Evolutionary conservation across 2,329 filamentous ascomycete genomes (phyloP).

Genomic region (Penicillium sp.): DNA sequence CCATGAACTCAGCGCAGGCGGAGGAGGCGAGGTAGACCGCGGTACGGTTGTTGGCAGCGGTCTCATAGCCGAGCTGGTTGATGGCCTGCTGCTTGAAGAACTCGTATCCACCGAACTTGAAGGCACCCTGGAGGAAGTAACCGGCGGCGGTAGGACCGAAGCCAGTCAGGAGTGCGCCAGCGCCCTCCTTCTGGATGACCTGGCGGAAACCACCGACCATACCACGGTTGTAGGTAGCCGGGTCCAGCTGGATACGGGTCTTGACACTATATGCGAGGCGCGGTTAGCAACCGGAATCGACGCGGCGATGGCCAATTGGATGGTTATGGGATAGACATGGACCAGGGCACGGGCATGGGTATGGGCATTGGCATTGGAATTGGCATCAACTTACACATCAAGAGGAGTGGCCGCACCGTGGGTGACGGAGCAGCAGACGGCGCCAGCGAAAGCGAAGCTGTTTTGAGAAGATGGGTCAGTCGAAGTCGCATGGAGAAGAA

Average conservation of each 20-base stretch:
- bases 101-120: conserved; percentile 95
- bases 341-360: no score
- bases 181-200: conserved; percentile 82
- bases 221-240: conserved; percentile 84
- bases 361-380: no score
- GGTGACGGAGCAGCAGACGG: conserved; percentile 96
- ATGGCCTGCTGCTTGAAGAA: conserved; percentile 95
- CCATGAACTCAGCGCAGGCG: conserved; percentile 67
- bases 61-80: conserved; percentile 77
- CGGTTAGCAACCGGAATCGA: conserved; percentile 21
- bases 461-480: neutral
- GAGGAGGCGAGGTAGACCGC: conserved; percentile 76
- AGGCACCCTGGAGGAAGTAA: conserved; percentile 92
- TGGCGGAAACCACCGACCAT: conserved; percentile 85
- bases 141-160: conserved; percentile 83
- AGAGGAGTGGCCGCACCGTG: conserved; percentile 96
- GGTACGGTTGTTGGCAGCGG: conserved; percentile 76
- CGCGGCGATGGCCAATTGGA: conserved; percentile 32
- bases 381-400: conserved; percentile 84
- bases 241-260: conserved; percentile 93
- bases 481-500: conserved; percentile 55
- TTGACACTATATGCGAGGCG: conserved; percentile 70
- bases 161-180: conserved; percentile 83
- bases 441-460: conserved; percentile 92
- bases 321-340: no score